These are phyloP conservation scores for Daucus carota DNA, from an alignment of 129 eudicot genomes.

Conservation along the genomic window DNA sequence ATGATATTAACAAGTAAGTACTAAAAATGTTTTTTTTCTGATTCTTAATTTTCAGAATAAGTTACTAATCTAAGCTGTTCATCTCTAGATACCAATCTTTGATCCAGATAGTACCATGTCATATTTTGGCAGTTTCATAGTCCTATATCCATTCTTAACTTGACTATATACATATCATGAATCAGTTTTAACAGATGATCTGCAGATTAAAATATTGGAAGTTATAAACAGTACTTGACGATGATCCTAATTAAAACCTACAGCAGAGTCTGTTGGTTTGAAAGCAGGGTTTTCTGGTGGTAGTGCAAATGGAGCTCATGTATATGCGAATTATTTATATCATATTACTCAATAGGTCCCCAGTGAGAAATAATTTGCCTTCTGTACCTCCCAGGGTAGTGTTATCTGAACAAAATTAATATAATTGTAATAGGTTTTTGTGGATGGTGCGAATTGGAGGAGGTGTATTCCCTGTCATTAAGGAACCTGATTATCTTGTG, in stretches of 20 bases:
- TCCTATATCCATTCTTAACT: no score
- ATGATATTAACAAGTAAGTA: conserved; percentile 89
- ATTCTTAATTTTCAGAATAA: background rate
- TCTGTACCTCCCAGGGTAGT: background rate
- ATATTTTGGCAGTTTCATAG: no score
- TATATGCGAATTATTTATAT: no score
- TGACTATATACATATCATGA: no score
- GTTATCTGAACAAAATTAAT: background rate
- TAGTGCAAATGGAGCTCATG: no score
- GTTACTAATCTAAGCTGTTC: background rate
- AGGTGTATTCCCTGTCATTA: conserved; percentile 87
- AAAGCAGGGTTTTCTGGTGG: no score
- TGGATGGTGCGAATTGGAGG: conserved; percentile 99
- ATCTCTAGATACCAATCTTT: background rate
- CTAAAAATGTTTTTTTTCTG: background rate
- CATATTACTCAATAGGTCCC: background rate
- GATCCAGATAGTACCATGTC: no score
- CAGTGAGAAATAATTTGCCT: background rate
- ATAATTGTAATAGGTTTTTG: conserved; percentile 46
- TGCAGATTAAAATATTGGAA: no score
- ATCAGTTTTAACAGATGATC: no score
- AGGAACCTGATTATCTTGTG: conserved; percentile 26
- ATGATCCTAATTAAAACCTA: no score
- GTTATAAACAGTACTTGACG: no score
- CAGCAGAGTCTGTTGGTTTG: no score